phyloP scores from a whole-genome alignment of 2,329 filamentous ascomycete species.

The Alternaria rosae region DNA sequence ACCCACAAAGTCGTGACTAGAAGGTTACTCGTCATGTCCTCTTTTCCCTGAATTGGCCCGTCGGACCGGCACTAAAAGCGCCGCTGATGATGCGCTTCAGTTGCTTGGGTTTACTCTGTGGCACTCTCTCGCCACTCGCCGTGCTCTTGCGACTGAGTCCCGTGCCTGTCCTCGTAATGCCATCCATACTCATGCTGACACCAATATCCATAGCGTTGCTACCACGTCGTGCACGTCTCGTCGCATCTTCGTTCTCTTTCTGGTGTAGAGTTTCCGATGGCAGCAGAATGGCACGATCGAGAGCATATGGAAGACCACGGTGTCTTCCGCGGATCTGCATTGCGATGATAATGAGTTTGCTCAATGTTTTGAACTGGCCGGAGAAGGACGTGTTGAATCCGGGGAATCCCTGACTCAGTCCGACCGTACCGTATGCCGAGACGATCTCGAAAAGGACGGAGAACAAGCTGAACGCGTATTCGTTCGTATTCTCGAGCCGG shows the following conservation, averaged over 20 bases:
- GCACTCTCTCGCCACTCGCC: constrained; percentile 13
- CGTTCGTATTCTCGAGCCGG: constrained; percentile 68
- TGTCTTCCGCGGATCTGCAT: constrained; percentile 72
- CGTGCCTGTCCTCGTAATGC: constrained; percentile 29
- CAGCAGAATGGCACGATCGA: constrained; percentile 74
- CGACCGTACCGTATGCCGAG: constrained; percentile 78
- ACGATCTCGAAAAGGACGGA: constrained; percentile 54
- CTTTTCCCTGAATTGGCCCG: constrained; percentile 21
- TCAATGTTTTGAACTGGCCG: constrained; percentile 77
- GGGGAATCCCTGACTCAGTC: constrained; percentile 84
- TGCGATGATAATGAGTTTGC: constrained; percentile 70
- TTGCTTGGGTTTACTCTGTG: constrained; percentile 21
- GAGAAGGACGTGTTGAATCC: constrained; percentile 80
- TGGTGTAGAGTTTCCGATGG: constrained; percentile 70
- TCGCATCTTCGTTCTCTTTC: constrained; percentile 64
- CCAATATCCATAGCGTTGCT: constrained; percentile 32
- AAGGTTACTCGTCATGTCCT: not conserved
- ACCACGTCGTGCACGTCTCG: constrained; percentile 47
- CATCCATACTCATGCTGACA: constrained; percentile 10
- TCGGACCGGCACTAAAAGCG: constrained; percentile 33
- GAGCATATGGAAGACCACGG: constrained; percentile 70
- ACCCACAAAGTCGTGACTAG: not conserved
- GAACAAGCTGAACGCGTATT: constrained; percentile 61
- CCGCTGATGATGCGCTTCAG: constrained; percentile 30
- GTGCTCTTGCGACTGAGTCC: constrained; percentile 28